phyloP scores from a whole-genome alignment of 163 green algal species.

The Prototheca wickerhamii region DNA sequence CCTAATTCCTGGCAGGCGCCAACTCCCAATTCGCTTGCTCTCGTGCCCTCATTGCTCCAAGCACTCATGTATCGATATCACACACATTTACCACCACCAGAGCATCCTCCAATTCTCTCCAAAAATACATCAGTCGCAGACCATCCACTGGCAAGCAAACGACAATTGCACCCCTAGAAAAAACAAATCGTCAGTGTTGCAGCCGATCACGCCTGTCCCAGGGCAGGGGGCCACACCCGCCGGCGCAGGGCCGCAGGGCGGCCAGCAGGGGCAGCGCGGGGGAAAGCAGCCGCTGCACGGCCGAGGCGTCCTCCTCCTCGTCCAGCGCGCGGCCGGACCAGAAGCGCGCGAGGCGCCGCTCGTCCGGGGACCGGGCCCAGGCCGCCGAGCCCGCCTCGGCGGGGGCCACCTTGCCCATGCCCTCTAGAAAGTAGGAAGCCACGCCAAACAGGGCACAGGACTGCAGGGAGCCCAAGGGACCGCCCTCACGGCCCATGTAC shows the following conservation, averaged over 20 bases:
- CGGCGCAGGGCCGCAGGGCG: neutral
- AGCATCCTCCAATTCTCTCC: no score
- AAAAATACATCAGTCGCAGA: no score
- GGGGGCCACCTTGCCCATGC: slow-evolving; percentile 5
- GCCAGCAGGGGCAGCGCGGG: neutral
- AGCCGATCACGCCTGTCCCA: no score
- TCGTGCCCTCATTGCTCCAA: no score
- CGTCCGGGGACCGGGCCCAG: neutral
- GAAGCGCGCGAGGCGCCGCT: neutral
- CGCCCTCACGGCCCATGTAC: slow-evolving; percentile 29
- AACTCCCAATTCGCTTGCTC: no score
- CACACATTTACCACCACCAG: no score
- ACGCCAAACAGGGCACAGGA: slow-evolving; percentile 38
- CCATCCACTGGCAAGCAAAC: no score
- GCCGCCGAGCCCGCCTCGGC: neutral
- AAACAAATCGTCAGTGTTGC: no score
- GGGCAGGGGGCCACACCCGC: neutral
- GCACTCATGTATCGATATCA: no score
- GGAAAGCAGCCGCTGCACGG: neutral
- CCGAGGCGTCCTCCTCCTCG: neutral
- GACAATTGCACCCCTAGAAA: no score
- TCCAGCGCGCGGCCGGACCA: neutral
- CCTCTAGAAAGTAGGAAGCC: slow-evolving; percentile 45
- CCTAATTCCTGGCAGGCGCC: no score
- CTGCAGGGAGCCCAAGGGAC: slow-evolving; percentile 29